Percentiles rank a stretch among this genome's conserved stretches.
These are phyloP conservation scores for Adansonia gregorii DNA, from an alignment of 441 rosid species.

Conservation along the genomic window DNA sequence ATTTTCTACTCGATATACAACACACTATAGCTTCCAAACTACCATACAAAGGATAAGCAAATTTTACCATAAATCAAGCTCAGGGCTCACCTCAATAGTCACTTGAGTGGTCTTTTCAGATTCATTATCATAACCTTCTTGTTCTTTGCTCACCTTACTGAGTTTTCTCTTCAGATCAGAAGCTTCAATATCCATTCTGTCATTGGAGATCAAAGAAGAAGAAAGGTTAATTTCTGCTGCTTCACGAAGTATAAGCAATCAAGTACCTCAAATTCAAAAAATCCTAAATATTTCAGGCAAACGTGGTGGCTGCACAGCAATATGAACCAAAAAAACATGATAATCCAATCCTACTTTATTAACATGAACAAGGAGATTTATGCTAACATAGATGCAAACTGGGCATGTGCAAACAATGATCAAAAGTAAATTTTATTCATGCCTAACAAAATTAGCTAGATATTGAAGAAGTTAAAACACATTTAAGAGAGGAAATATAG, in stretches of 20 bases:
- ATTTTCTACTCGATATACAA: background rate
- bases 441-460: background rate
- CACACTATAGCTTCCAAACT: background rate
- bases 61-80: constrained; percentile 28
- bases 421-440: background rate
- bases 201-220: constrained; percentile 36
- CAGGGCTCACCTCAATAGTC: constrained; percentile 80
- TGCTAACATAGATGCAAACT: background rate
- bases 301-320: constrained; percentile 11
- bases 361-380: background rate
- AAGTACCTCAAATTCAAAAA: constrained; percentile 11
- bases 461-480: background rate
- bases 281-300: background rate
- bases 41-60: background rate
- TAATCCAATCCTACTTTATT: constrained; percentile 4
- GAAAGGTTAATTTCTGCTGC: constrained; percentile 19
- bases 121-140: constrained; percentile 53
- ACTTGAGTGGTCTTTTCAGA: constrained; percentile 48
- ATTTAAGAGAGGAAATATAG: constrained; percentile 7
- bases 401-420: background rate
- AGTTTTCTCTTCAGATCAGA: constrained; percentile 69
- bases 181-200: constrained; percentile 92
- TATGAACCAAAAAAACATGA: constrained; percentile 18
- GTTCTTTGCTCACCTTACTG: constrained; percentile 45
- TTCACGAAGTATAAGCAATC: background rate